Base-by-base conservation (phyloP, 176 grass and related monocot genomes). In the Panicum miliaceum region DNA sequence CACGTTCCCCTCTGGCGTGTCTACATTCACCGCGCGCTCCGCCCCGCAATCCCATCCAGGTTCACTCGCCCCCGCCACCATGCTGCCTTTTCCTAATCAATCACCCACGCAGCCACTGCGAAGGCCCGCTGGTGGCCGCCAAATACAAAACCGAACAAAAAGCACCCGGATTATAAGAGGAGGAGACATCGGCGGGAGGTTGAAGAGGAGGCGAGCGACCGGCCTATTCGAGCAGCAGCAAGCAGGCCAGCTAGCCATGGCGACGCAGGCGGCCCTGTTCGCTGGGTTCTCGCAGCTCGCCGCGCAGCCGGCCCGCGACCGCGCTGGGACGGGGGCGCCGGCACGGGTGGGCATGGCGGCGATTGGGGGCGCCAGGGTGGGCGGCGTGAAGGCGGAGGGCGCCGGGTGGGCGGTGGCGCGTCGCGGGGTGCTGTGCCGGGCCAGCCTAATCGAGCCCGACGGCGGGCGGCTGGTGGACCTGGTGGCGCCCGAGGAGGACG, bases 361-460 rank as follows among this genome's bases (percentile, higher is more conserved):
- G 54, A 13, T 27, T 56, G 64, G 45, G 18, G 6, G 48, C 27
- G 10, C 51, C 51, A 37, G n/a, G 73, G 51, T 23, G 18, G 34
- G 51, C 0, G 60, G 16, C 4, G 11, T 37, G 42, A 18, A 7
- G 54, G 75, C 1, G 13, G 50, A 27, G 7, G 27, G 41, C 0
- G 1, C 0, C 7, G 12, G 10, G 14, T 3, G 4, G 12, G 47
- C 18, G 65, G 35, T 14, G 36, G 18, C 68, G 72, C 78, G 51
- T 38, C 64, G 51, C 8, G 56, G 22, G 72, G 83, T 73, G 82
- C 83, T 60, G 79, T 71, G 62, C 58, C 75, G 23, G 37, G 84
- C 83, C 60, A 83, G 86, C 77, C 81, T 99, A 68, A 99, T 99
- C 89, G 93, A 99, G 84, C 96, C 96, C 1, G 96, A 99, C 64